Evolutionary conservation across 192 early-diverging fungal genomes (phyloP), one percentile per base, ranked within the genome.

Genomic region (Entrophospora sp.): DNA sequence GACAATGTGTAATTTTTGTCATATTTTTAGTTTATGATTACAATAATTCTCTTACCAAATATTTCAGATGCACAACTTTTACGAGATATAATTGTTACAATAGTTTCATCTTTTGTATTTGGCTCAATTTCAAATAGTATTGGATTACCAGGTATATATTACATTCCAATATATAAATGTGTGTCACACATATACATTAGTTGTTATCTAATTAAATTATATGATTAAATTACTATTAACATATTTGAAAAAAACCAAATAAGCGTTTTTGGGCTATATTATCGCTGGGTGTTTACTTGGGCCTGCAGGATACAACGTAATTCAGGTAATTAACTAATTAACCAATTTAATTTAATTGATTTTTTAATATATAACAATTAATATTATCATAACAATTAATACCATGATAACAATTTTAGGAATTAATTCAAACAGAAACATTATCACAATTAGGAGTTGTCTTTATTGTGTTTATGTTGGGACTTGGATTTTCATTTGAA

Each of bases 241-340:
- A 20, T 68, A 45, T 16, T 78, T 79, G n/a, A n/a, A n/a, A n/a
- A n/a, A 42, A 42, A 10, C 16, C 40, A 30, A 43, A 48, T 24
- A 69, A 69, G 69, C 77, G 13, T 85, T 85, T 63, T 81, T 85
- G 67, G 83, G 83, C 10, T 80, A 85, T 40, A 74, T 85, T 40
- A 35, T 79, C 24, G 78, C 83, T 27, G 83, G 83, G 12, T 69
- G 74, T 24, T 0, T 82, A n/a, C 52, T 74, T 25, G 80, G 80
- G 6, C 75, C 79, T 4, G 67, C 71, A 6, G 75, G 73, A 7
- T 73, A 69, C 25, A 85, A 82, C 46, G 60, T 72, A 1, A 78
- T 84, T 36, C 68, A 76, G 69, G n/a, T n/a, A n/a, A n/a, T n/a
- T n/a, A n/a, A n/a, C n/a, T n/a, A n/a, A n/a, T n/a, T n/a, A n/a